Evolutionary conservation across 352 stramenopile genomes (phyloP).

Genomic region (Pythium pyrilobum): DNA sequence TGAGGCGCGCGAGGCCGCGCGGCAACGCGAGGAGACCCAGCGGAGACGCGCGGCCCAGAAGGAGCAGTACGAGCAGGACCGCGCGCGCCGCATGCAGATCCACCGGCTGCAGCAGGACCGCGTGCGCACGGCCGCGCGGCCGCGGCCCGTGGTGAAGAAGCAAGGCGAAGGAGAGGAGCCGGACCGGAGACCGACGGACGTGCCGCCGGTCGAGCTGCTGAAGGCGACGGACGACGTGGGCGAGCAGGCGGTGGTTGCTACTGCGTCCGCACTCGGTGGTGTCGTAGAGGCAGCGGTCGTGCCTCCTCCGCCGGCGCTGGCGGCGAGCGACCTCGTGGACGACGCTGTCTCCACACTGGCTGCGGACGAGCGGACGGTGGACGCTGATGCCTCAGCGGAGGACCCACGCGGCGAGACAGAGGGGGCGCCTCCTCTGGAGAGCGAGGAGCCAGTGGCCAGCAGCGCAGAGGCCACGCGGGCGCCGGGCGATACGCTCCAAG

Average conservation of each 20-base stretch:
- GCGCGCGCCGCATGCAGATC: conserved; percentile 56
- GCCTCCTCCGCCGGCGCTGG: too few species aligned
- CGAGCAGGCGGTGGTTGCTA: not conserved
- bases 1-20: conserved; percentile 42
- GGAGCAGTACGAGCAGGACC: conserved; percentile 62
- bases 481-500: too few species aligned
- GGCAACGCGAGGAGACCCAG: conserved; percentile 42
- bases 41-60: conserved; percentile 43
- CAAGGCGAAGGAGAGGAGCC: not conserved
- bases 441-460: too few species aligned
- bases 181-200: not conserved
- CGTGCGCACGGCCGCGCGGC: conserved; percentile 19
- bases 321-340: too few species aligned
- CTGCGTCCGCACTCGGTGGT: not conserved
- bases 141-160: conserved; percentile 4
- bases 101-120: conserved; percentile 58
- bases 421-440: too few species aligned
- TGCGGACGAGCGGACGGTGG: too few species aligned
- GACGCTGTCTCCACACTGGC: too few species aligned
- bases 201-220: not conserved
- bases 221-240: not conserved
- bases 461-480: too few species aligned
- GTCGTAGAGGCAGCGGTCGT: not conserved
- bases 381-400: too few species aligned
- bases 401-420: too few species aligned